A percentile compares a stretch with the other conserved stretches of the same genome.
These are phyloP conservation scores for Cryphonectria carpinicola DNA, from an alignment of 2,329 filamentous ascomycete species.

Conservation along the genomic window DNA sequence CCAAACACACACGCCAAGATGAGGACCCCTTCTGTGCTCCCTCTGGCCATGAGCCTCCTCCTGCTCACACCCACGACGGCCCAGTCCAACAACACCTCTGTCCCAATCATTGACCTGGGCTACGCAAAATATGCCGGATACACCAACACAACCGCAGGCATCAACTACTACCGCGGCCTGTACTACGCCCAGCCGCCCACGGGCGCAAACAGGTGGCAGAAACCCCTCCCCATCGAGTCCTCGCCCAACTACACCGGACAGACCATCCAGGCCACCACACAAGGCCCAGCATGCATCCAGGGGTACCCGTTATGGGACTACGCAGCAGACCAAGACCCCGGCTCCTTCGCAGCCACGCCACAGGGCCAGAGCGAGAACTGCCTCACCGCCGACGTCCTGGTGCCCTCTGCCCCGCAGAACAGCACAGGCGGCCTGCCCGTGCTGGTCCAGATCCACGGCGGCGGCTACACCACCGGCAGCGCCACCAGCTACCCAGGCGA, in stretches of 20 bases:
- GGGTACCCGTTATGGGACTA: background rate
- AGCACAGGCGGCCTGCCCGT: constrained; percentile 26
- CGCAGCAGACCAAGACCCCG: background rate
- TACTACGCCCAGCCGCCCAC: constrained; percentile 10
- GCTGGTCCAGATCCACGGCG: constrained; percentile 30
- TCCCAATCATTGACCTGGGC: constrained; percentile 18
- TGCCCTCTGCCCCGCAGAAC: constrained; percentile 31
- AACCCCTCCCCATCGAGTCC: constrained; percentile 15
- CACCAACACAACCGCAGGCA: constrained; percentile 13
- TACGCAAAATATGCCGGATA: constrained; percentile 21
- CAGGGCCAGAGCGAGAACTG: constrained; percentile 38
- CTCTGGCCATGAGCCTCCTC: background rate
- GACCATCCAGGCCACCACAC: constrained; percentile 15
- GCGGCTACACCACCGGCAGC: constrained; percentile 24
- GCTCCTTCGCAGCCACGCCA: background rate
- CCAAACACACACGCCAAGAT: background rate
- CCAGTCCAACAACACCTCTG: constrained; percentile 6
- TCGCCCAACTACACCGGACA: constrained; percentile 18
- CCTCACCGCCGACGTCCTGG: constrained; percentile 40
- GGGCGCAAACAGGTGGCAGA: constrained; percentile 14
- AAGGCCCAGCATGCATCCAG: constrained; percentile 13
- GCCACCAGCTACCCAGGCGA: constrained; percentile 16
- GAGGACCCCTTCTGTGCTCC: background rate
- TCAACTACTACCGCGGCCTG: constrained; percentile 22
- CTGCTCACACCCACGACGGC: background rate